These are phyloP conservation scores for Paramecium caudatum DNA, from an alignment of 73 alveolate species.

Conservation along the genomic window DNA sequence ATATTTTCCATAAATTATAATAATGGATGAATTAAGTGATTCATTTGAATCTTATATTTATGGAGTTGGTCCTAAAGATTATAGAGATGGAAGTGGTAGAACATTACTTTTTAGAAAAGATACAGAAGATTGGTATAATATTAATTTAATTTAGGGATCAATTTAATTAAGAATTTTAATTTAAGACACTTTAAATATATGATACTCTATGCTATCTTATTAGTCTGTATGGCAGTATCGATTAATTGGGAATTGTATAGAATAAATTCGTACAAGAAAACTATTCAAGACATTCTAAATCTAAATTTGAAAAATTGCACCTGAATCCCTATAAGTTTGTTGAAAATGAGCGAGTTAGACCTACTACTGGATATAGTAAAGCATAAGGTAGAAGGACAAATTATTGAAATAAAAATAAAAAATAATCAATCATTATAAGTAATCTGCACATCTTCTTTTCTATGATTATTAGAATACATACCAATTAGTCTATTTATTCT, in stretches of 20 bases:
- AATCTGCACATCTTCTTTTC: neutral
- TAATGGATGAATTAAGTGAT: conserved; percentile 24
- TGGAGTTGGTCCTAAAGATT: conserved; percentile 62
- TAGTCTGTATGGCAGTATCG: conserved; percentile 51
- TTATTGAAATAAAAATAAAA: neutral
- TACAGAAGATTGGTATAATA: conserved; percentile 18
- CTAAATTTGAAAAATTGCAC: conserved; percentile 38
- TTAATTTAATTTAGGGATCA: neutral
- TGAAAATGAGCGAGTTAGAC: conserved; percentile 45
- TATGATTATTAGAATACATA: neutral
- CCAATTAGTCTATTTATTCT: conserved; percentile 9
- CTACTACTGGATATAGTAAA: conserved; percentile 46
- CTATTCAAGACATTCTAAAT: neutral
- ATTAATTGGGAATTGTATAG: neutral
- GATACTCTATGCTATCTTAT: conserved; percentile 43
- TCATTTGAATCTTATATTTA: conserved; percentile 50
- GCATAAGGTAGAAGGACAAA: conserved; percentile 19
- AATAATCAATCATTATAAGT: neutral
- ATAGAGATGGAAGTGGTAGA: conserved; percentile 61
- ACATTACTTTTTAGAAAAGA: conserved; percentile 36
- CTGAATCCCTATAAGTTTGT: conserved; percentile 60
- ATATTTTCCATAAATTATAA: neutral
- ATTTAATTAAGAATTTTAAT: conserved; percentile 33
- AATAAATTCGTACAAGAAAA: conserved; percentile 8
- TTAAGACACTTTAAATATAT: neutral